phyloP scores from a whole-genome alignment of 345 rosid species.

The Syzygium aromaticum region DNA sequence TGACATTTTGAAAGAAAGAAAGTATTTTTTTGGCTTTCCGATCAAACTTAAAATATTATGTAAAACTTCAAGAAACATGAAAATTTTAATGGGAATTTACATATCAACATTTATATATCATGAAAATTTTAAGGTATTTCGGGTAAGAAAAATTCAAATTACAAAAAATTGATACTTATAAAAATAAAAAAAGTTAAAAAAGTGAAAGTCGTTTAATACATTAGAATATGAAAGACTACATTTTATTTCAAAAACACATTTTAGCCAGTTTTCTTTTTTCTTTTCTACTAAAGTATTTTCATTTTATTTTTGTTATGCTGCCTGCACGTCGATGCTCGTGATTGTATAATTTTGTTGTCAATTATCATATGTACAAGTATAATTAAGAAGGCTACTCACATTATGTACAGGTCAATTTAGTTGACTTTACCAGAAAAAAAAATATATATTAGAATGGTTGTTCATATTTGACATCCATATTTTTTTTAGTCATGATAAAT shows the following conservation, averaged over 20 bases:
- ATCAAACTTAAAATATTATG: neutral
- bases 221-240: neutral
- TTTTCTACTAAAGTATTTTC: neutral
- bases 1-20: neutral
- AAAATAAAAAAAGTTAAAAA: too few species aligned
- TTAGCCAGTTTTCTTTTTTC: neutral
- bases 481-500: neutral
- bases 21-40: neutral
- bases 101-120: neutral
- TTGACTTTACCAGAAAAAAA: neutral
- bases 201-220: too few species aligned
- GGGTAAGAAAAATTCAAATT: neutral
- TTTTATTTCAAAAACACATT: neutral
- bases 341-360: neutral
- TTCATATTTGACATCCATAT: neutral
- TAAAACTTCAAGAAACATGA: neutral
- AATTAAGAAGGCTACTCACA: neutral
- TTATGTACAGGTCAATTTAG: neutral
- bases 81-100: neutral
- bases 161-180: neutral
- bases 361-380: neutral
- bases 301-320: neutral
- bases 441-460: neutral
- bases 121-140: neutral
- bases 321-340: neutral